Evolutionary conservation across 495 filamentous ascomycete genomes (phyloP).

Genomic region (Elaphomyces granulatus): DNA sequence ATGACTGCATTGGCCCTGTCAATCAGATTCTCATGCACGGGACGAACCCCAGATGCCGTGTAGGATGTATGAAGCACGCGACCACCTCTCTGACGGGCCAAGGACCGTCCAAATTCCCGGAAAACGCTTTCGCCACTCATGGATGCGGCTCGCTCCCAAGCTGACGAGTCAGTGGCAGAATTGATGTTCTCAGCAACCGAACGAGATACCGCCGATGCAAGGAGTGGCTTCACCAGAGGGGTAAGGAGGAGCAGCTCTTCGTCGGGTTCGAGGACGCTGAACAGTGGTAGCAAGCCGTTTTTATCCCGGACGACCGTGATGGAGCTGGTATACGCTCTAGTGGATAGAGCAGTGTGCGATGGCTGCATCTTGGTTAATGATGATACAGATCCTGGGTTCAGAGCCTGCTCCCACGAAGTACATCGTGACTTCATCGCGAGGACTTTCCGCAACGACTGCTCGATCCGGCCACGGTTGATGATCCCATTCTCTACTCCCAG

Average conservation of each 20-base stretch:
- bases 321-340: constrained; percentile 68
- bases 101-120: constrained; percentile 62
- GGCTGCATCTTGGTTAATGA: constrained; percentile 65
- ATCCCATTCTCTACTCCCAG: constrained; percentile 75
- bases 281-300: constrained; percentile 60
- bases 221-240: constrained; percentile 72
- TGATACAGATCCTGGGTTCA: constrained; percentile 61
- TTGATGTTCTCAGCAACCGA: constrained; percentile 35
- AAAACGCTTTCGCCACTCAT: constrained; percentile 84
- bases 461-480: constrained; percentile 59
- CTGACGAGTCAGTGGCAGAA: constrained; percentile 38
- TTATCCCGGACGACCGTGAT: constrained; percentile 80
- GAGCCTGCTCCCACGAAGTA: constrained; percentile 70
- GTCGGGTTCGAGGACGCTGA: constrained; percentile 59
- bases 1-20: constrained; percentile 74
- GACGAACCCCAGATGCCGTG: constrained; percentile 75
- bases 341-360: constrained; percentile 61
- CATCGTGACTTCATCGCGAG: constrained; percentile 60
- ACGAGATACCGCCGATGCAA: constrained; percentile 58
- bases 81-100: constrained; percentile 67
- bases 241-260: constrained; percentile 75
- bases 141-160: constrained; percentile 46
- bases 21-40: constrained; percentile 80
- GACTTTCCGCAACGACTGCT: constrained; percentile 58
- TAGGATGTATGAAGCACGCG: constrained; percentile 83